Conservation (phyloP, 176 grass and related monocot species). For the Cenchrus fungigraminus region DNA sequence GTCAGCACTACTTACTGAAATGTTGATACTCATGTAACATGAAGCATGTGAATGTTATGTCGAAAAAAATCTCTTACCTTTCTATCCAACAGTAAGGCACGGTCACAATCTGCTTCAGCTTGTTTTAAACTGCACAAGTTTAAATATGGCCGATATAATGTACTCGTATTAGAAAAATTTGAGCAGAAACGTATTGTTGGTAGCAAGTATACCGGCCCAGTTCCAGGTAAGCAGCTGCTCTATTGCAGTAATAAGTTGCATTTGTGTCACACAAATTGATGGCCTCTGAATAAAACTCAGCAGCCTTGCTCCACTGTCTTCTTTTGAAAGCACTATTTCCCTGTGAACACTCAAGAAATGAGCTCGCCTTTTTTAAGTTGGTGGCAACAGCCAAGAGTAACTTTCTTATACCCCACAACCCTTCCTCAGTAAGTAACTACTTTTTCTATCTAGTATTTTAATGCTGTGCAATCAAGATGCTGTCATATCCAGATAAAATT, state of each 20-base stretch:
- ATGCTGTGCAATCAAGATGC: neutral
- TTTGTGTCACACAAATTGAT: conserved; percentile 75
- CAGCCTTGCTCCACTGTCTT: conserved; percentile 87
- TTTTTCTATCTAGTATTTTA: neutral
- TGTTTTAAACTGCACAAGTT: conserved; percentile 76
- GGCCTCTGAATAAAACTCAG: conserved; percentile 81
- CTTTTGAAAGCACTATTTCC: conserved; percentile 87
- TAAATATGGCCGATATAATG: conserved; percentile 26
- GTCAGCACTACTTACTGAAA: neutral
- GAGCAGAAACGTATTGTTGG: conserved; percentile 28
- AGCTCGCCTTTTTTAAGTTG: neutral
- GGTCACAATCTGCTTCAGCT: conserved; percentile 85
- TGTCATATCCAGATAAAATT: neutral
- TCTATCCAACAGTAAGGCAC: conserved; percentile 82
- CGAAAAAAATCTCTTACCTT: conserved; percentile 55
- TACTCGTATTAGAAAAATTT: conserved; percentile 33
- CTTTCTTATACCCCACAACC: neutral
- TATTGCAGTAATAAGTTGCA: conserved; percentile 97
- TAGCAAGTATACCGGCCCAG: conserved; percentile 67
- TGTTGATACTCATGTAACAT: neutral
- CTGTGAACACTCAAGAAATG: conserved; percentile 46
- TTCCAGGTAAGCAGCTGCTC: conserved; percentile 94
- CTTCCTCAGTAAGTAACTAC: conserved; percentile 10
- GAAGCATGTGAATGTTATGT: neutral
- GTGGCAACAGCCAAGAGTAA: neutral